Evolutionary conservation across 106 monocot species (phyloP).

Genomic region (Dioscorea zingiberensis): DNA sequence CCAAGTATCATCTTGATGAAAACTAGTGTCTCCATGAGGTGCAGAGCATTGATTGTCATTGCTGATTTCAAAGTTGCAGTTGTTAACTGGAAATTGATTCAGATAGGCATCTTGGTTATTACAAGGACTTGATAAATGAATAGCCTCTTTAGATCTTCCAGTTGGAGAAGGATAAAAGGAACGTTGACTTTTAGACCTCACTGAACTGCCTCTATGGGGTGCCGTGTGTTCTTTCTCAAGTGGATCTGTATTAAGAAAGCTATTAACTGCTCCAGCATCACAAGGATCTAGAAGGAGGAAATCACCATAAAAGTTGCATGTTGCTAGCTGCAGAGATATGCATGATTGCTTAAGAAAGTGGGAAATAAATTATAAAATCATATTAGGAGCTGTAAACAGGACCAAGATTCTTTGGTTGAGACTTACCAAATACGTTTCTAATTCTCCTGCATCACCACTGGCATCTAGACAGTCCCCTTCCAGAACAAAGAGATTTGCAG

Average conservation of each 20-base stretch:
- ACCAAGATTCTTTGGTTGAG: background rate
- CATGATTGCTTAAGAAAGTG: conserved; percentile 1
- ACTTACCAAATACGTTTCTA: conserved; percentile 85
- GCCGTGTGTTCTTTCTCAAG: conserved; percentile 23
- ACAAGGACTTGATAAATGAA: conserved; percentile 27
- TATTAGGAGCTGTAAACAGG: background rate
- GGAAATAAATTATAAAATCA: conserved; percentile 10
- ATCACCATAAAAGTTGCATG: conserved; percentile 79
- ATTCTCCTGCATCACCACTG: conserved; percentile 54
- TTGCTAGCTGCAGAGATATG: conserved; percentile 62
- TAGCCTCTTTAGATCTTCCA: conserved; percentile 38
- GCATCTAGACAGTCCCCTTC: conserved; percentile 82
- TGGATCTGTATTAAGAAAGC: conserved; percentile 38
- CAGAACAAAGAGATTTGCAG: conserved; percentile 77
- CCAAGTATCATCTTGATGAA: conserved; percentile 16
- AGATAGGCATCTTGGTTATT: conserved; percentile 23
- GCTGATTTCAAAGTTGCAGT: conserved; percentile 19
- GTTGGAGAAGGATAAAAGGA: conserved; percentile 38
- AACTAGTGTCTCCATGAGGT: background rate
- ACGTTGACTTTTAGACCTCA: conserved; percentile 32
- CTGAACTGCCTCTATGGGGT: conserved; percentile 24
- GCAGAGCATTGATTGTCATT: conserved; percentile 19
- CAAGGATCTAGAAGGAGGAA: conserved; percentile 90
- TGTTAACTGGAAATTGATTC: conserved; percentile 17
- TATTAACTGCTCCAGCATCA: conserved; percentile 62